phyloP scores from a whole-genome alignment of 306 rosid genomes.

The Quercus cerris region DNA sequence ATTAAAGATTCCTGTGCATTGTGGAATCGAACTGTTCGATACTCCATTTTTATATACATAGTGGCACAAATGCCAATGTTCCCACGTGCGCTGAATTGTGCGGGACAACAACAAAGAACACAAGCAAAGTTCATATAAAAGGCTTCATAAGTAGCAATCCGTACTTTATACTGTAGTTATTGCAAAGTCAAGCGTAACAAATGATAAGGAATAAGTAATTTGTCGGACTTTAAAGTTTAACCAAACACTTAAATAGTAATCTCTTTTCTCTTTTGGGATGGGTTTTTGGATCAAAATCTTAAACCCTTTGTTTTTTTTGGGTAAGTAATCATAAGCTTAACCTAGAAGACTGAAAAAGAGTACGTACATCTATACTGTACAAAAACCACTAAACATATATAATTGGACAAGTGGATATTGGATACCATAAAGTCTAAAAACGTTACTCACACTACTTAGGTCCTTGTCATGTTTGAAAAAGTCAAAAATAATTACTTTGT shows the following conservation, averaged over 20 bases:
- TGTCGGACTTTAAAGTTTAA: not conserved
- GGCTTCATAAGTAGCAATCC: not conserved
- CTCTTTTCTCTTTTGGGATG: no score
- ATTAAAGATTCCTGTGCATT: conserved; percentile 14
- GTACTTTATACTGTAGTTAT: conserved; percentile 27
- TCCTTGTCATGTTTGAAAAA: conserved; percentile 30
- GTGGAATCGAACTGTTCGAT: not conserved
- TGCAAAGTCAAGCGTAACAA: conserved; percentile 15
- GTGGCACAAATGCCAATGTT: conserved; percentile 16
- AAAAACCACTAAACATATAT: not conserved
- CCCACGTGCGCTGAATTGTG: conserved; percentile 40
- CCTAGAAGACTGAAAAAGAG: not conserved
- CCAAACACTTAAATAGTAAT: not conserved
- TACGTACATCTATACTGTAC: not conserved
- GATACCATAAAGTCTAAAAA: no score
- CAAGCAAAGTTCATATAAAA: conserved; percentile 3
- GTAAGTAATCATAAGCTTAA: not conserved
- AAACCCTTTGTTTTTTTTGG: no score
- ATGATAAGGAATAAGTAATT: not conserved
- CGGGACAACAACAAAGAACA: not conserved
- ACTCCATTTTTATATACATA: no score
- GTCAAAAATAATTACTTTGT: conserved; percentile 45
- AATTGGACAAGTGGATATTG: not conserved
- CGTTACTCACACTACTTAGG: not conserved
- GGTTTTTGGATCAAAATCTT: no score